These are phyloP conservation scores for Alternaria longipes DNA, from an alignment of 2,329 filamentous ascomycete genomes.

Conservation along the genomic window DNA sequence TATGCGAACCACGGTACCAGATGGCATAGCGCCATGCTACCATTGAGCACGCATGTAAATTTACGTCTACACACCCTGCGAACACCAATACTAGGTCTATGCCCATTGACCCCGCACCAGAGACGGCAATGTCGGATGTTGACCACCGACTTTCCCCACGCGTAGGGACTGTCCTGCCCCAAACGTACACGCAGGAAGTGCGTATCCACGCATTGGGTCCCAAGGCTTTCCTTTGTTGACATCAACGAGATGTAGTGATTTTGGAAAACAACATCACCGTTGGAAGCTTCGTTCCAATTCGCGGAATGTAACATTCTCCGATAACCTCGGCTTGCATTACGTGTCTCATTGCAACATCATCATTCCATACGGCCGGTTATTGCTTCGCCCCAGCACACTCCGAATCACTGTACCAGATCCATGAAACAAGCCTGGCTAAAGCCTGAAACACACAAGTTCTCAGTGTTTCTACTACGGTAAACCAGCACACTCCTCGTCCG, in stretches of 20 bases:
- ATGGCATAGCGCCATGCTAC: slow-evolving; percentile 10
- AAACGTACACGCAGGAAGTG: slow-evolving; percentile 1
- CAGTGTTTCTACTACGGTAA: neutral
- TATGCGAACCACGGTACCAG: slow-evolving; percentile 20
- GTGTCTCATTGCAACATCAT: slow-evolving; percentile 9
- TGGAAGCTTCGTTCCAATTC: neutral
- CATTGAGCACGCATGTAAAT: slow-evolving; percentile 4
- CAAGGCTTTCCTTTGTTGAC: slow-evolving; percentile 6
- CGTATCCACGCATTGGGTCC: slow-evolving; percentile 4
- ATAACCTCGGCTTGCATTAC: slow-evolving; percentile 1
- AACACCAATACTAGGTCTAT: slow-evolving; percentile 9
- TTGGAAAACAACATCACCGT: slow-evolving; percentile 3
- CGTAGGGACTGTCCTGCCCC: slow-evolving; percentile 3
- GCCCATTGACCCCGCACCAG: slow-evolving; percentile 13
- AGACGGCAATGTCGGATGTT: slow-evolving; percentile 12
- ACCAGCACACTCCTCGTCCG: neutral
- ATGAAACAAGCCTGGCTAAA: slow-evolving; percentile 7
- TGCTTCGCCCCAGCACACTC: slow-evolving; percentile 6
- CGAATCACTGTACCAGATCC: slow-evolving; percentile 6
- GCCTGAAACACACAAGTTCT: slow-evolving; percentile 8
- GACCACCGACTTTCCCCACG: slow-evolving; percentile 8
- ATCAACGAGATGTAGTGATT: neutral
- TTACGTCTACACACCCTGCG: slow-evolving; percentile 8
- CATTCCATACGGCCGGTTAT: neutral
- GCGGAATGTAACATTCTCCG: neutral